Base-by-base conservation (phyloP, 1,284 basidiomycete genomes). In the Abortiporus biennis region DNA sequence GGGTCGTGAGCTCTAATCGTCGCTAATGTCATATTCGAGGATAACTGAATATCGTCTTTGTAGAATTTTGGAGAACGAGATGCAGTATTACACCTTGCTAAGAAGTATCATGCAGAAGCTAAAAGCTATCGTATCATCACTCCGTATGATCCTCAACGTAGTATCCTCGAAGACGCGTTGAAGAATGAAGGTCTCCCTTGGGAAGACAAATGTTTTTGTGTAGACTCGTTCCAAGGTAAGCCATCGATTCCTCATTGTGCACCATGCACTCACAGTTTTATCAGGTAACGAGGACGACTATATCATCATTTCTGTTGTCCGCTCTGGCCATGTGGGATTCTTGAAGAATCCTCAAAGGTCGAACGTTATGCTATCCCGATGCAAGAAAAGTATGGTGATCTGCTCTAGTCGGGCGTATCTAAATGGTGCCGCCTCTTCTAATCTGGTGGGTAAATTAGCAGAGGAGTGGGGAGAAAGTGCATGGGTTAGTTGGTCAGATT, bases 341-440 rank as follows among this genome's bases (percentile, higher is more conserved):
- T 54, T 75, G 15, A 49, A 46, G 1, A 62, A 59, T 1, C 33
- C 47, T n/a, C 59, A 66, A 23, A 58, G 72, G 16, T 59, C 67
- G 47, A 75, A 75, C 44, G 72, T 74, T 31, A 58, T 73, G 59
- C 63, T 74, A 6, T 68, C 71, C n/a, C 58, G 73, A 16, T 72
- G 67, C 51, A 61, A 59, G 42, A 58, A 50, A 25, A 69, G 68
- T 0, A 67, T 72, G 54, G 57, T 71, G 20, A 56, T 74, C 32
- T 62, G 71, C 17, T 63, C 66, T 1, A 66, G 36, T 32, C n/a
- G 36, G 3, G 9, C 4, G 15, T 43, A 36, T 38, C 22, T 46
- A 12, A 20, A 20, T 8, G 41, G 37, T 17, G 38, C 16, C 15
- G 45, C 45, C 5, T 34, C 13, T n/a, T 4, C 15, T 9, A 46